phyloP scores from a whole-genome alignment of 495 filamentous ascomycete genomes.

The Penicillium verhagenii region DNA sequence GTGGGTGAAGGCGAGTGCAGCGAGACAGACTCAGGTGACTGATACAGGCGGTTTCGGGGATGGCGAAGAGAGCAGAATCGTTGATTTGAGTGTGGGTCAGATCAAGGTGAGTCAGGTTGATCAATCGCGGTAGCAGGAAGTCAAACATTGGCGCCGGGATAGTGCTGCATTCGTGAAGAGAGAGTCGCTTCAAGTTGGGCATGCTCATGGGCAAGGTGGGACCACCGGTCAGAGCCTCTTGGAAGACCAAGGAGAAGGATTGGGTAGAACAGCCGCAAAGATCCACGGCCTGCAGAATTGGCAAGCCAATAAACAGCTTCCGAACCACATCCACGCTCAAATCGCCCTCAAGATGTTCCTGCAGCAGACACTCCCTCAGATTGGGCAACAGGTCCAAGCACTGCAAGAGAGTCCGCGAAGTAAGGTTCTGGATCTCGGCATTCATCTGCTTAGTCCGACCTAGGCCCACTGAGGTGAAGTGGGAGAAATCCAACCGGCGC shows the following conservation, averaged over 20 bases:
- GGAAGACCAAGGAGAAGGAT: constrained; percentile 63
- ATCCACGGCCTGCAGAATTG: constrained; percentile 69
- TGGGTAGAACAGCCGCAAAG: constrained; percentile 77
- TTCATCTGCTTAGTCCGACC: constrained; percentile 81
- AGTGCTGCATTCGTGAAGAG: constrained; percentile 79
- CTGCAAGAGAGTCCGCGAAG: constrained; percentile 68
- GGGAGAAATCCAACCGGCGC: constrained; percentile 79
- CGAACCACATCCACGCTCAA: constrained; percentile 64
- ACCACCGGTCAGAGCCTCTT: constrained; percentile 43
- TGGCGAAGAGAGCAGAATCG: constrained; percentile 66
- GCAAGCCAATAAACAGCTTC: constrained; percentile 67
- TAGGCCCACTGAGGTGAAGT: constrained; percentile 81
- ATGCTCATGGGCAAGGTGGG: constrained; percentile 47
- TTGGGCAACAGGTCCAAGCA: constrained; percentile 75
- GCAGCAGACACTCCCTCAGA: constrained; percentile 76
- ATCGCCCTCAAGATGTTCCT: constrained; percentile 83
- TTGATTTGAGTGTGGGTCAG: constrained; percentile 78
- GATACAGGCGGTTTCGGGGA: constrained; percentile 68
- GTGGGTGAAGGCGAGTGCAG: constrained; percentile 68
- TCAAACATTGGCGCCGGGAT: constrained; percentile 68
- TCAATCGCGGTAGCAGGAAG: constrained; percentile 65
- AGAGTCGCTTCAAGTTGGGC: constrained; percentile 63
- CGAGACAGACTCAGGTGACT: constrained; percentile 80
- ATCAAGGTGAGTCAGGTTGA: constrained; percentile 75
- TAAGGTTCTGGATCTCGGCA: constrained; percentile 76